Evolutionary conservation across 2,329 filamentous ascomycete genomes (phyloP).

Genomic region (Huntiella savannae): DNA sequence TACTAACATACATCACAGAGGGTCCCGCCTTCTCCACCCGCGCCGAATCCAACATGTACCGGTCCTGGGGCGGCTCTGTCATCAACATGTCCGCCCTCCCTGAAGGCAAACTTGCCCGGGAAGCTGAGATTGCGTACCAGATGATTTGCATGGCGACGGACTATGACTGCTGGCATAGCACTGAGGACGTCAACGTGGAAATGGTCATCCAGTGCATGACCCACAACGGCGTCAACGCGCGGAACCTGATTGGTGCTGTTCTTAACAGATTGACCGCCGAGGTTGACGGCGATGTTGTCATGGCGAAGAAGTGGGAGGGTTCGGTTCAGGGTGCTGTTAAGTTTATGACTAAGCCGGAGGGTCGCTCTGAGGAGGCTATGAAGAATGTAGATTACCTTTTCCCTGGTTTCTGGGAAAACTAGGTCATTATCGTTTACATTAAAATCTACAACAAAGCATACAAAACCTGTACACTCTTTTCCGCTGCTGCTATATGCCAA

Average conservation of each 20-base stretch:
- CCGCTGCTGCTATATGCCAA: constrained; percentile 57
- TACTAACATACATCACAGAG: constrained; percentile 32
- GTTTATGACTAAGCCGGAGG: constrained; percentile 63
- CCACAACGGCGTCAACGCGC: constrained; percentile 76
- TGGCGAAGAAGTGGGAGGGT: constrained; percentile 65
- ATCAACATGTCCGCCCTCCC: constrained; percentile 98
- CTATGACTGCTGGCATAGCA: constrained; percentile 93
- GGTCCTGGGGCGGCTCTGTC: constrained; percentile 76
- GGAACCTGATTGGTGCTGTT: constrained; percentile 66
- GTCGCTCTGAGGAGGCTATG: constrained; percentile 53
- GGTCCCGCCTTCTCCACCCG: constrained; percentile 96
- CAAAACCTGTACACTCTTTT: constrained; percentile 48
- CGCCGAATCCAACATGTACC: constrained; percentile 89
- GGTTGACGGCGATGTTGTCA: constrained; percentile 55
- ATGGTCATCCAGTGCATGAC: constrained; percentile 97
- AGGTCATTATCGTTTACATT: not conserved
- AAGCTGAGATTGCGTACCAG: constrained; percentile 92
- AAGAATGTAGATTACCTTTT: constrained; percentile 76
- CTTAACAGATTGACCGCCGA: constrained; percentile 67
- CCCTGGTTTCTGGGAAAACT: constrained; percentile 46
- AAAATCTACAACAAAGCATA: constrained; percentile 39
- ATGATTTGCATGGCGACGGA: constrained; percentile 99
- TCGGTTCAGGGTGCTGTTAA: constrained; percentile 57
- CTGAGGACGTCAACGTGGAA: constrained; percentile 73
- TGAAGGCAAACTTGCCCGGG: constrained; percentile 86